Base-by-base conservation (phyloP, 768 basidiomycete species). In the Termitomyces eurrhizus region DNA sequence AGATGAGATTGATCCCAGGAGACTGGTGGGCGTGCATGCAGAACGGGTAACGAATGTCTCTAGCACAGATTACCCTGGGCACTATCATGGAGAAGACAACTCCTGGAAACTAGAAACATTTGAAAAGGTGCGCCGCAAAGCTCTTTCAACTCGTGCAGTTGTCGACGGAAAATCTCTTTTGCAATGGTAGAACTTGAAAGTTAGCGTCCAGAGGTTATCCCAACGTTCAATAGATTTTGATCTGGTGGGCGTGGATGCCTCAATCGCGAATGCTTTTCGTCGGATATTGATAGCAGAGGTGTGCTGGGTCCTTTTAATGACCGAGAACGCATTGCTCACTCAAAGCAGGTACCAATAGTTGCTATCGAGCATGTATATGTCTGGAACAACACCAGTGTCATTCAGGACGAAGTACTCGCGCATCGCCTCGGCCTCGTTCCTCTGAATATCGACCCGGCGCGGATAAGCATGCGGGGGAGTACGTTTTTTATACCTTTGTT, bases 231-330 rank as follows among this genome's bases (percentile, higher is more conserved):
- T 97, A 62, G 95, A 98, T 65, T 96, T 99, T 72, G 97, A 99
- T 74, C 78, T 98, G 49, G 83, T 98, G 58, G 95, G 96, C 6
- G 90, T 98, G 33, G 96, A 99, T 71, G 92, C 97, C 0, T 92
- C 93, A 16, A 91, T 99, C 60, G 95, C 97, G 35, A 98, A 99
- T 72, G 94, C 96, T 0, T 85, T 96, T 64, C 82, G 97, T 32
- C 81, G 97, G 59, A 93, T 97, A 57, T 80, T 98, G 70, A 91
- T 98, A 51, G 90, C 96, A 11, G 97, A 99, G 83, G 95, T 94
- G 60, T 56, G 84, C 32, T 33, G 72, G 37, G 4, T 39, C 13
- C 51, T 48, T 56, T 56, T 41, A 14, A 21, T 5, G 16, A 9
- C 45, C 41, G 26, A 18, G 42, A 57, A 35, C 11, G 61, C 29